Evolutionary conservation across 306 rosid genomes (phyloP).

Genomic region (Cicer pinnatifidum): DNA sequence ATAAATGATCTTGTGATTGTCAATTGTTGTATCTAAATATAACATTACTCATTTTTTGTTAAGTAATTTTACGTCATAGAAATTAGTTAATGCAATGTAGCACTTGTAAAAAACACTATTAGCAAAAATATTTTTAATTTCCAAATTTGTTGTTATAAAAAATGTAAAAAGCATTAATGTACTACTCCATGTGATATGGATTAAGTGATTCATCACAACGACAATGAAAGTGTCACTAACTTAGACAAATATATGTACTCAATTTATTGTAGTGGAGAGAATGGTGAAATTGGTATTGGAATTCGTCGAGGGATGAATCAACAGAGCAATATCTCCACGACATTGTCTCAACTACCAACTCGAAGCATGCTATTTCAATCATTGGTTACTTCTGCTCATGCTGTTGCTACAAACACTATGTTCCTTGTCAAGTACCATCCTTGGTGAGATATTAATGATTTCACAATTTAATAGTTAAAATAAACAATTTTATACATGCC

Average conservation of each 20-base stretch:
- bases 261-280: constrained; percentile 58
- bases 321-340: constrained; percentile 41
- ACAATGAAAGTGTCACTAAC: constrained; percentile 13
- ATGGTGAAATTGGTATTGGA: constrained; percentile 66
- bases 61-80: background rate
- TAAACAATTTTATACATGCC: background rate
- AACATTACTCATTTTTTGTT: background rate
- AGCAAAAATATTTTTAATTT: no score
- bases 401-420: constrained; percentile 54
- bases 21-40: background rate
- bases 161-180: no score
- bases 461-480: background rate
- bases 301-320: constrained; percentile 50
- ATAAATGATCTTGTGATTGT: background rate
- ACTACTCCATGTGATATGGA: no score
- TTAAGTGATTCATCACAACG: constrained; percentile 8
- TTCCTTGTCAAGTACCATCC: constrained; percentile 69
- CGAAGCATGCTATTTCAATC: constrained; percentile 67
- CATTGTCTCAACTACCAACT: constrained; percentile 57
- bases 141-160: no score
- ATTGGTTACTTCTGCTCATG: constrained; percentile 57
- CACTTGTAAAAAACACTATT: no score
- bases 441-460: constrained; percentile 56
- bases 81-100: background rate
- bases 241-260: background rate